A percentile compares a stretch with the other conserved stretches of the same genome.
Conservation (phyloP, 1,284 basidiomycete genomes). For the Irpex rosettiformis region DNA sequence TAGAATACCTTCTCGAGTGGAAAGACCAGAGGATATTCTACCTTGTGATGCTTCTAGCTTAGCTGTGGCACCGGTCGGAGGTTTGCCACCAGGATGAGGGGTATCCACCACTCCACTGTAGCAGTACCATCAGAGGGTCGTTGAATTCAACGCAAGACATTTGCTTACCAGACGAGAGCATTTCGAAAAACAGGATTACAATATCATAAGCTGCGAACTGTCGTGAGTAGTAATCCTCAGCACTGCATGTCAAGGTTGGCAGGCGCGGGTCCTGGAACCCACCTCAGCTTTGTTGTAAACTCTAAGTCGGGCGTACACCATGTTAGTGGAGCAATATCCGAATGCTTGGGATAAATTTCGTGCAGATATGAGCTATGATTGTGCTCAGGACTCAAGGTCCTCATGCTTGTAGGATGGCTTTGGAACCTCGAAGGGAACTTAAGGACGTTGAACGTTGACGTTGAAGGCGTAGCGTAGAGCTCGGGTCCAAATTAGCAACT, state of each 20-base stretch:
- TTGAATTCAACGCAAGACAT: not conserved
- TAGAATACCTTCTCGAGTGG: too few species aligned
- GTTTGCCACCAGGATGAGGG: too few species aligned
- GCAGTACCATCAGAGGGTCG: not conserved
- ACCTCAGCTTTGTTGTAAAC: too few species aligned
- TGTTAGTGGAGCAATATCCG: not conserved
- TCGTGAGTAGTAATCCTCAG: not conserved
- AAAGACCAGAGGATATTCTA: too few species aligned
- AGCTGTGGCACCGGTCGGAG: too few species aligned
- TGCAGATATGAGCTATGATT: too few species aligned
- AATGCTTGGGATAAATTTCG: not conserved
- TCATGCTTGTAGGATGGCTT: not conserved
- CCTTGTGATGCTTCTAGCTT: too few species aligned
- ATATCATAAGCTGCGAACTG: not conserved
- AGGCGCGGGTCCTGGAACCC: not conserved
- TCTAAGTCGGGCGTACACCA: not conserved
- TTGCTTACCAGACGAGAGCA: not conserved
- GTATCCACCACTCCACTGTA: too few species aligned
- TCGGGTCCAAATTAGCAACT: too few species aligned
- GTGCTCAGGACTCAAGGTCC: not conserved
- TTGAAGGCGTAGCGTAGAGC: too few species aligned
- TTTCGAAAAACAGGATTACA: not conserved
- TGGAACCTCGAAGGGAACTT: too few species aligned
- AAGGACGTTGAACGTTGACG: too few species aligned
- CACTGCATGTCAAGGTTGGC: slow-evolving; percentile 1